These are phyloP conservation scores for Fusarium paranaense DNA, from an alignment of 2,329 filamentous ascomycete species.

Conservation along the genomic window DNA sequence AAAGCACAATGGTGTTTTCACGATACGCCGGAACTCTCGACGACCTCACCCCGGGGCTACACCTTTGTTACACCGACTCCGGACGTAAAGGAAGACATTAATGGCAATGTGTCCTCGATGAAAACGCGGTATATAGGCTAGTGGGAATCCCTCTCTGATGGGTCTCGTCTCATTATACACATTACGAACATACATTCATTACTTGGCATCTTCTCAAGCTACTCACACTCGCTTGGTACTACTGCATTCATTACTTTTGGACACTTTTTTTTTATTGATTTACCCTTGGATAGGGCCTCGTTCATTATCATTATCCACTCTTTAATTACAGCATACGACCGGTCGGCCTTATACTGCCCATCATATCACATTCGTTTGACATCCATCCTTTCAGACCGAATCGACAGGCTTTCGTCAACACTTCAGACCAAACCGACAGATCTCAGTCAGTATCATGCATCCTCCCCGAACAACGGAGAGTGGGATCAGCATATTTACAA, in stretches of 20 bases:
- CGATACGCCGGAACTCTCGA: neutral
- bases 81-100: neutral
- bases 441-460: neutral
- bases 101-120: neutral
- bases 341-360: neutral
- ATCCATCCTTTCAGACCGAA: neutral
- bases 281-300: neutral
- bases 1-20: neutral
- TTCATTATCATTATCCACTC: neutral
- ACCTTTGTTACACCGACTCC: neutral
- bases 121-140: neutral
- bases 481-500: neutral
- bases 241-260: neutral
- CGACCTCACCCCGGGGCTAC: neutral
- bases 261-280: neutral
- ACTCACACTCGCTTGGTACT: neutral
- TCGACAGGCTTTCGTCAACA: neutral
- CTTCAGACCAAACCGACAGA: neutral
- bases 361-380: neutral
- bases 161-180: neutral
- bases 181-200: neutral
- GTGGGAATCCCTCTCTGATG: neutral
- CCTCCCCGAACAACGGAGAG: neutral
- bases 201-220: neutral
- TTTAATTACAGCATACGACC: neutral